Conservation (phyloP, 192 early-diverging fungal species). For the Oehlia diaphana region DNA sequence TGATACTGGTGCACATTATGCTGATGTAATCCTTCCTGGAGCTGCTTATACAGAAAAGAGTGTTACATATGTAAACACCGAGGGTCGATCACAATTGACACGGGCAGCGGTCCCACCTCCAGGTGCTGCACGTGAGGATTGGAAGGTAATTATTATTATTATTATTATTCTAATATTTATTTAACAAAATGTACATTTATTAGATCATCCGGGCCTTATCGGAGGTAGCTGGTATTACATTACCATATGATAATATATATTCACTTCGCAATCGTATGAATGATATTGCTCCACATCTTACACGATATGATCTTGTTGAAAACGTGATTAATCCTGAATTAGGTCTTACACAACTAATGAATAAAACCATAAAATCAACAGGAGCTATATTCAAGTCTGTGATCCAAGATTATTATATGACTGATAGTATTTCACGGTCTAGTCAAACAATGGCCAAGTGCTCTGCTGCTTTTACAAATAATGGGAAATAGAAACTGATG, state of each 20-base stretch:
- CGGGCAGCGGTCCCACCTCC: constrained; percentile 91
- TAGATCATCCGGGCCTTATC: constrained; percentile 92
- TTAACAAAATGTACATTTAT: background rate
- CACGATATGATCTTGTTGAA: constrained; percentile 68
- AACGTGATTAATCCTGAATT: constrained; percentile 58
- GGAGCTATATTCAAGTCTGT: constrained; percentile 57
- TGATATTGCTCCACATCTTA: constrained; percentile 85
- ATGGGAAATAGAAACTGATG: background rate
- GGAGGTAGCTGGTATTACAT: constrained; percentile 78
- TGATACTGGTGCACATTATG: constrained; percentile 90
- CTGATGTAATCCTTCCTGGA: constrained; percentile 95
- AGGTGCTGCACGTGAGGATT: constrained; percentile 92
- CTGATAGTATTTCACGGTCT: constrained; percentile 88
- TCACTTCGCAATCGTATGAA: constrained; percentile 83
- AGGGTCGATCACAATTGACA: constrained; percentile 91
- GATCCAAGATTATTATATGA: constrained; percentile 93
- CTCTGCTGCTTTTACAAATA: constrained; percentile 42
- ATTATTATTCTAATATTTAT: too few relatives aligned
- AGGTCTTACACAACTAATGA: constrained; percentile 60
- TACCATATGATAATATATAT: constrained; percentile 88
- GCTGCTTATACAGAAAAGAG: constrained; percentile 96
- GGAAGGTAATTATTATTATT: constrained; percentile 58
- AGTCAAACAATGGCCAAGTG: constrained; percentile 97
- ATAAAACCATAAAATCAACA: constrained; percentile 34
- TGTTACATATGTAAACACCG: constrained; percentile 95